Percentiles rank a stretch among this genome's conserved stretches.
Evolutionary conservation across 208 protist genomes (phyloP).

Genomic region (Acanthamoeba healyi): DNA sequence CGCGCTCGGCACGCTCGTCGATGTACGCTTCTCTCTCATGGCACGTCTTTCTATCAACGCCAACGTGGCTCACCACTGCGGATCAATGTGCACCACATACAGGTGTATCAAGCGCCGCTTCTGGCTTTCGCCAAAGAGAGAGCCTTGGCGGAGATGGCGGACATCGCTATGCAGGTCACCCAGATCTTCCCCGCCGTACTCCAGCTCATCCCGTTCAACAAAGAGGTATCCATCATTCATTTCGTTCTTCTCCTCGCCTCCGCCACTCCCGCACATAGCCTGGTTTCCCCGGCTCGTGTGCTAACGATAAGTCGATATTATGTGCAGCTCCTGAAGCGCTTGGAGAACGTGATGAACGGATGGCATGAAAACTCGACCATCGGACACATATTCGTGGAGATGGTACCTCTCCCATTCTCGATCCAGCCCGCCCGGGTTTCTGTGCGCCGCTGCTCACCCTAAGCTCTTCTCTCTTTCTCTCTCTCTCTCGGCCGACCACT

Average conservation of each 20-base stretch:
- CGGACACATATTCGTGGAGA: slow-evolving; percentile 48
- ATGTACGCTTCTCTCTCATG: too few relatives aligned
- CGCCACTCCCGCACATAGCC: too few relatives aligned
- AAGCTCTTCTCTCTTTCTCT: neutral
- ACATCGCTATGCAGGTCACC: slow-evolving; percentile 4
- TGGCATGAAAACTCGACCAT: slow-evolving; percentile 58
- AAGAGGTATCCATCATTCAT: neutral
- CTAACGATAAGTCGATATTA: too few relatives aligned
- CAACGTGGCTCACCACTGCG: neutral
- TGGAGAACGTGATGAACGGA: neutral
- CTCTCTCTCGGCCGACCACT: too few relatives aligned
- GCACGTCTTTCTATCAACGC: too few relatives aligned
- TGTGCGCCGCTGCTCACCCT: neutral
- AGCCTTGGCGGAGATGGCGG: neutral
- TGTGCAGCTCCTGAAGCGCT: slow-evolving; percentile 33
- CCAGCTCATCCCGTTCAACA: slow-evolving; percentile 52
- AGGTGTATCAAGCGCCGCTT: neutral
- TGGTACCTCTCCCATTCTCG: too few relatives aligned
- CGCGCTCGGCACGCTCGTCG: slow-evolving; percentile 32
- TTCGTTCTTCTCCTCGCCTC: too few relatives aligned
- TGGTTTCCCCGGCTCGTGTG: too few relatives aligned
- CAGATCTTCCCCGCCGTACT: slow-evolving; percentile 37
- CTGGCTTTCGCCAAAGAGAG: neutral
- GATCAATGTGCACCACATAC: too few relatives aligned
- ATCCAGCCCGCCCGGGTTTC: neutral